Percentiles rank a stretch among this genome's conserved stretches.
Evolutionary conservation across 2,329 filamentous ascomycete species (phyloP).

Genomic region (Exophiala calicioides): DNA sequence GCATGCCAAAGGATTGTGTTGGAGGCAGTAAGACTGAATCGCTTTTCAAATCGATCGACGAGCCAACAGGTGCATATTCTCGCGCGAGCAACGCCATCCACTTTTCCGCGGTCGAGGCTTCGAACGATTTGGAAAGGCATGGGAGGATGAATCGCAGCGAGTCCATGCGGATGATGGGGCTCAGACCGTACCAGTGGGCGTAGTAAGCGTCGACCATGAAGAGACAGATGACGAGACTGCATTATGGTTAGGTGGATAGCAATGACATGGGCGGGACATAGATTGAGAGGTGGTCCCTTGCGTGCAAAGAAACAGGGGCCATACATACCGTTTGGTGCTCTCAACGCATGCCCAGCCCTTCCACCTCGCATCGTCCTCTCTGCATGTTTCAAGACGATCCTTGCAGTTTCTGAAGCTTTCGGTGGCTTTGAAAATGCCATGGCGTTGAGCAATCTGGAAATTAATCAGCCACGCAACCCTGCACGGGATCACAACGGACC

Average conservation of each 20-base stretch:
- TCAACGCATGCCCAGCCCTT: slow-evolving; percentile 2
- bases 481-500: no score
- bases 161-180: background rate
- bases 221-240: background rate
- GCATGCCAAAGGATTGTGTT: slow-evolving; percentile 1
- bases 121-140: background rate
- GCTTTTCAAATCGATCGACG: background rate
- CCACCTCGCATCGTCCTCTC: background rate
- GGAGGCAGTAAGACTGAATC: no score
- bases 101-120: background rate
- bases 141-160: background rate
- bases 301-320: no score
- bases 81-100: no score
- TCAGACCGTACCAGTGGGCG: background rate
- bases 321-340: slow-evolving; percentile 1
- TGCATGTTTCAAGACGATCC: background rate
- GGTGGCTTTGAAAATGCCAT: no score
- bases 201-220: slow-evolving; percentile 1
- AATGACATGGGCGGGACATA: no score
- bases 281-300: no score
- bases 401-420: no score
- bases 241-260: no score
- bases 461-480: no score
- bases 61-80: no score
- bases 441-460: no score